phyloP scores from a whole-genome alignment of 1,139 yeast species.

The Suhomyces chickasaworum region DNA sequence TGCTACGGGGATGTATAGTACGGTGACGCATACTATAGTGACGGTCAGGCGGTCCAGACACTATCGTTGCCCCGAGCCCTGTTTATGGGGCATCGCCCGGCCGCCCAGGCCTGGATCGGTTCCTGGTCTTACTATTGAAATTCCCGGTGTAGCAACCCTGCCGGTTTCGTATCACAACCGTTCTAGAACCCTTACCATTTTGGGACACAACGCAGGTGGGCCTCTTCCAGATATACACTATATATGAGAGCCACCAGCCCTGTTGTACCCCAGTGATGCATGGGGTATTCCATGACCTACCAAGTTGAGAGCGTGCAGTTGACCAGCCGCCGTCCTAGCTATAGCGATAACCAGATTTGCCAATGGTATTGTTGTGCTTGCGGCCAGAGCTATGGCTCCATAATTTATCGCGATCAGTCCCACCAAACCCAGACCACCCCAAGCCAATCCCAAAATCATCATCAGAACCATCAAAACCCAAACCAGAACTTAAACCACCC shows the following conservation, averaged over 20 bases:
- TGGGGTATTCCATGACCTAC: conserved; percentile 9
- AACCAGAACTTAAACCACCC: neutral
- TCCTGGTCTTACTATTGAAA: conserved; percentile 3
- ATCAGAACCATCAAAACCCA: neutral
- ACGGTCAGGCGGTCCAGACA: neutral
- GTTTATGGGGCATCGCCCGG: conserved; percentile 1
- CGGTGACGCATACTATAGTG: no score
- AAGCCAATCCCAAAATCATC: neutral
- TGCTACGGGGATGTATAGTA: no score
- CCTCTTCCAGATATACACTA: neutral
- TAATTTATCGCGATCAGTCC: conserved; percentile 28
- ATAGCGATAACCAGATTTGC: conserved; percentile 38
- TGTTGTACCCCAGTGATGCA: conserved; percentile 7
- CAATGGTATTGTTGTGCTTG: conserved; percentile 59
- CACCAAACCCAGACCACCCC: neutral
- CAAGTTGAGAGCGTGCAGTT: conserved; percentile 8
- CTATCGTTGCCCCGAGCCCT: conserved; percentile 1
- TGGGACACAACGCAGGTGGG: conserved; percentile 3
- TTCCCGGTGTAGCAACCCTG: conserved; percentile 12
- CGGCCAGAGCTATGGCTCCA: conserved; percentile 52
- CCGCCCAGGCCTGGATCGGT: conserved; percentile 3
- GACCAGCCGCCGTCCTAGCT: conserved; percentile 2
- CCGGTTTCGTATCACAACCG: conserved; percentile 5
- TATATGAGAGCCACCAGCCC: conserved; percentile 6
- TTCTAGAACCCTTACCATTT: conserved; percentile 11